A percentile compares a stretch with the other conserved stretches of the same genome.
Conservation (phyloP, 305 asterid species). For the Solanum aculeatissimum region DNA sequence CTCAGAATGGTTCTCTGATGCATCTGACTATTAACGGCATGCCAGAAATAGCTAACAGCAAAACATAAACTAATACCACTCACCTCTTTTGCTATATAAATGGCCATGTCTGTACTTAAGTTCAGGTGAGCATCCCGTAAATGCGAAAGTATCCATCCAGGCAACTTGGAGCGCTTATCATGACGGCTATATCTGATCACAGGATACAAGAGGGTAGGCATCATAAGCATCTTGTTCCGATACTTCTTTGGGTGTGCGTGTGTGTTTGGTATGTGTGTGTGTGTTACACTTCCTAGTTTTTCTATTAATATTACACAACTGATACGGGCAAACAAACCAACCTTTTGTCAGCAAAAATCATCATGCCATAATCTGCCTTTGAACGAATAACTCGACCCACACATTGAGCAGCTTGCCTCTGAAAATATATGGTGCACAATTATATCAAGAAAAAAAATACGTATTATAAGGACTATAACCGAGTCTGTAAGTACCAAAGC, state of each 20-base stretch:
- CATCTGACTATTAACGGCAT: not conserved
- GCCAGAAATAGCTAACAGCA: not conserved
- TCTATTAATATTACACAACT: not conserved
- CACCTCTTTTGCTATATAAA: slow-evolving; percentile 97
- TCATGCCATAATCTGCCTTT: slow-evolving; percentile 98
- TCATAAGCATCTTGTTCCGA: not conserved
- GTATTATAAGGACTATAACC: not conserved
- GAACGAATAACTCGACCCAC: slow-evolving; percentile 98
- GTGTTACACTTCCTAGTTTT: not conserved
- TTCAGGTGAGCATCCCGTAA: slow-evolving; percentile 91
- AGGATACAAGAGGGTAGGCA: not conserved
- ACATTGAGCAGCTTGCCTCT: slow-evolving; percentile 99
- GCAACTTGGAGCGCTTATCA: slow-evolving; percentile 92
- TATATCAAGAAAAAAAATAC: not conserved
- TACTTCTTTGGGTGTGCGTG: not conserved
- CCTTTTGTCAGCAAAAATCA: slow-evolving; percentile 99
- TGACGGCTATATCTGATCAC: slow-evolving; percentile 76
- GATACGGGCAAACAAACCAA: slow-evolving; percentile 8
- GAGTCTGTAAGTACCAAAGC: slow-evolving; percentile 59
- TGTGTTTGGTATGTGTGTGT: not conserved
- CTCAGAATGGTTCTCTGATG: not conserved
- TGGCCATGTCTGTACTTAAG: slow-evolving; percentile 97
- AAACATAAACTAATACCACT: not conserved
- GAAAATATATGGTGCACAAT: not conserved
- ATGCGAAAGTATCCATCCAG: slow-evolving; percentile 95